Evolutionary conservation across 306 rosid species (phyloP), one percentile per base, ranked within the genome.

Genomic region (Cucurbita maxima): DNA sequence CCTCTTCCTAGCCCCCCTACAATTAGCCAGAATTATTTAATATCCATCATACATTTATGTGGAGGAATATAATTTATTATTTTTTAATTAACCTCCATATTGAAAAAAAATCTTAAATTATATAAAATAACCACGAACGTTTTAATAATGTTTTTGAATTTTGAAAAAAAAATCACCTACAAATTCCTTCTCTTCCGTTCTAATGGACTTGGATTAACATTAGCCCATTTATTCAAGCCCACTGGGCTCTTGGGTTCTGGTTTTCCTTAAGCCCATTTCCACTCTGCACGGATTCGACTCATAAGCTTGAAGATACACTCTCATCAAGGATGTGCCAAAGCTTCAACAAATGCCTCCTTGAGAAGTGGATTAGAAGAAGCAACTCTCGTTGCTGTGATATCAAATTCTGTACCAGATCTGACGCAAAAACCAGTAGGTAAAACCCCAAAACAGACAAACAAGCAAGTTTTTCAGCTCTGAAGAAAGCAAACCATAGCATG

Each of bases 401-500:
- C 92, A 83, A 94, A 87, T 30, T 85, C 95, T 76, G 83, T 83
- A 68, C 99, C 97, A 61, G 91, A 87, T 80, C 99, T 94, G 91
- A 84, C 53, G 72, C 73, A 81, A 76, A 5, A 82, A 72, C 56
- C 60, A 53, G 60, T 55, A n/a, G 43, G 20, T 19, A 64, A 6
- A 41, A 19, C 53, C 36, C 38, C 44, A 20, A 30, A 30, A 30
- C 34, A 30, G 44, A 10, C 54, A 43, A 44, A 64, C 53, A 43
- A 4, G 0, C 18, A 20, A 45, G 41, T 13, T 45, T 19, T 56
- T 25, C 41, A 12, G n/a, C 40, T 45, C 52, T 8, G 52, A 18
- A 64, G 71, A 64, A 18, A 4, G 15, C 34, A 41, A 63, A n/a
- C 8, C 36, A 63, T 8, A 43, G 9, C 52, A 59, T 13, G 13